These are phyloP conservation scores for Pseudoscleropodium purum DNA, from an alignment of 225 moss, liverwort and hornwort genomes.

Conservation along the genomic window DNA sequence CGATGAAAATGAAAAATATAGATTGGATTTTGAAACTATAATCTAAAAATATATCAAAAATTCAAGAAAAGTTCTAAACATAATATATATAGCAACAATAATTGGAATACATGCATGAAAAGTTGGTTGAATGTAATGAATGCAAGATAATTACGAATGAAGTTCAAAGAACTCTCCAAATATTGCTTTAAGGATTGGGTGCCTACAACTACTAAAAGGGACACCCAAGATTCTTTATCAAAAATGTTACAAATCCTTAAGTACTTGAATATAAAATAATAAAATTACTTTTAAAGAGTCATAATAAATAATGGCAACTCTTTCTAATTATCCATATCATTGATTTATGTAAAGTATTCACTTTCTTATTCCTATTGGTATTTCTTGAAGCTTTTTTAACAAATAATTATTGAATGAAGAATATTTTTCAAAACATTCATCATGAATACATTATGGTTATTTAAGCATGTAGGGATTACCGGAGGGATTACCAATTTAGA, in stretches of 20 bases:
- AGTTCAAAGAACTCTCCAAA: too few relatives aligned
- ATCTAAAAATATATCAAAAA: neutral
- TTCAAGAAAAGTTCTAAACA: neutral
- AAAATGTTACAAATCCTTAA: neutral
- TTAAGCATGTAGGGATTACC: neutral
- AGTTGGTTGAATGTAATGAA: neutral
- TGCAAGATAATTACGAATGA: neutral
- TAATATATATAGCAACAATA: neutral
- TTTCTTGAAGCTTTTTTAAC: neutral
- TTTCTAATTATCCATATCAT: neutral
- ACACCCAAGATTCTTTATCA: neutral
- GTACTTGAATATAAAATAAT: neutral
- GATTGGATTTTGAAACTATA: neutral
- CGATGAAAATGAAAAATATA: neutral
- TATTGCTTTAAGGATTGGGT: rapidly evolving
- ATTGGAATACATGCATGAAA: neutral
- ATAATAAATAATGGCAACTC: neutral
- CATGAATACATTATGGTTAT: neutral
- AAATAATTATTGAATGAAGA: neutral
- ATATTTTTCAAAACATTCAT: neutral
- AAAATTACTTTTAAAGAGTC: neutral
- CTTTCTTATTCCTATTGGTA: neutral
- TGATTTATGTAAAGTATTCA: neutral
- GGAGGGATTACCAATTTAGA: too few relatives aligned
- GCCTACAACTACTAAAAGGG: neutral